These are phyloP conservation scores for Dorcoceras hygrometricum DNA, from an alignment of 257 asterid species.

Conservation along the genomic window DNA sequence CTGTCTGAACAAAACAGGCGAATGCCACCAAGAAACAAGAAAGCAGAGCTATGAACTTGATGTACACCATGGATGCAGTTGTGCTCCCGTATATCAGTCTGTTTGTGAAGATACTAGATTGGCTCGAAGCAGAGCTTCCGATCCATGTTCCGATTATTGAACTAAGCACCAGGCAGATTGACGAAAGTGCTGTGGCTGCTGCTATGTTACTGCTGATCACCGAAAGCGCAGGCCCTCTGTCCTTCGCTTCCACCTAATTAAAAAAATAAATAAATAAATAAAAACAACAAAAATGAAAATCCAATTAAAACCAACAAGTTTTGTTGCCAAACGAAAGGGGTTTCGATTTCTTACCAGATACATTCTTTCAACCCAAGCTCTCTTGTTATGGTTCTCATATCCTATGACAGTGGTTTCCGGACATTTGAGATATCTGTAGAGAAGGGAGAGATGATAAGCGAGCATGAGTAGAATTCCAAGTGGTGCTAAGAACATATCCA, in stretches of 20 bases:
- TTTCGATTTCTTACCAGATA: slow-evolving; percentile 37
- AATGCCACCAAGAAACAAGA: slow-evolving; percentile 58
- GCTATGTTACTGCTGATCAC: slow-evolving; percentile 43
- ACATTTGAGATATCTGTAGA: slow-evolving; percentile 43
- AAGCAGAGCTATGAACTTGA: slow-evolving; percentile 51
- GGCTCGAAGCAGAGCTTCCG: slow-evolving; percentile 37
- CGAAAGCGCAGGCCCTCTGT: slow-evolving; percentile 46
- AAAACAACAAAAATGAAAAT: background rate
- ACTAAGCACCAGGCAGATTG: slow-evolving; percentile 47
- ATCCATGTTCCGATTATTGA: slow-evolving; percentile 64
- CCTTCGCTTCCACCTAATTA: slow-evolving; percentile 41
- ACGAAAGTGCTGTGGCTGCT: slow-evolving; percentile 49
- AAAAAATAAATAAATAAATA: background rate
- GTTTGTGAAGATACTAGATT: slow-evolving; percentile 27
- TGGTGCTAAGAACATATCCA: slow-evolving; percentile 55
- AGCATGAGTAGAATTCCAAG: slow-evolving; percentile 49
- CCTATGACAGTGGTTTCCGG: slow-evolving; percentile 50
- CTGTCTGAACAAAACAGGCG: slow-evolving; percentile 49
- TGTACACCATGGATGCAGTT: slow-evolving; percentile 32
- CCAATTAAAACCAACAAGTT: background rate
- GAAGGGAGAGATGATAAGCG: slow-evolving; percentile 55
- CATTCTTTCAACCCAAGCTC: slow-evolving; percentile 58
- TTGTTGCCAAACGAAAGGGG: background rate
- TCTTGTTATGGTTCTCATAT: slow-evolving; percentile 56
- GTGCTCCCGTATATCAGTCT: slow-evolving; percentile 49